These are phyloP conservation scores for Neopestalotiopsis sp. DNA, from an alignment of 2,329 filamentous ascomycete genomes.

Conservation along the genomic window DNA sequence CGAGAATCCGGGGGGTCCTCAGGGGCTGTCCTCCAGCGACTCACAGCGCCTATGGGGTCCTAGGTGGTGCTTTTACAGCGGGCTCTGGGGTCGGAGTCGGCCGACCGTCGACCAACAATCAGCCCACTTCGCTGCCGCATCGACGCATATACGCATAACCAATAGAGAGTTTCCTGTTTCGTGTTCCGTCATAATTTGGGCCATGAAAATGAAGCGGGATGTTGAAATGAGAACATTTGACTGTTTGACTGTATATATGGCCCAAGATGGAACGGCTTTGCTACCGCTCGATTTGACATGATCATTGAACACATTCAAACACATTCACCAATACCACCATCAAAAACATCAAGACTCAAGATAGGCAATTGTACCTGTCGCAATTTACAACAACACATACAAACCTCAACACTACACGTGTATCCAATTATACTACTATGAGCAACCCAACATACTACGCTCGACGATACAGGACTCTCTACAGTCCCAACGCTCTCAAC, in stretches of 20 bases:
- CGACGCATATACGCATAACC: background rate
- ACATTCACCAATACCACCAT: constrained; percentile 1
- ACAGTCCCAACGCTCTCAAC: constrained; percentile 19
- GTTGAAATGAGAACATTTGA: background rate
- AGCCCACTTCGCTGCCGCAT: constrained; percentile 15
- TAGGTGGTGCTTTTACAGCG: background rate
- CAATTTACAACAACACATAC: background rate
- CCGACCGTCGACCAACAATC: constrained; percentile 20
- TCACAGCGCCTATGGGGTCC: background rate
- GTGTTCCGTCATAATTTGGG: constrained; percentile 4
- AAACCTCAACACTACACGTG: no score
- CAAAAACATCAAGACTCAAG: background rate
- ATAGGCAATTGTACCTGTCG: no score
- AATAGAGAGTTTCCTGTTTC: constrained; percentile 10
- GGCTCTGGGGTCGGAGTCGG: constrained; percentile 13
- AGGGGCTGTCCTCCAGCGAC: background rate
- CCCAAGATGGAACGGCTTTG: no score
- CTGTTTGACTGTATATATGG: constrained; percentile 9
- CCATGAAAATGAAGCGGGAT: constrained; percentile 8
- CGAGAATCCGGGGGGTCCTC: background rate
- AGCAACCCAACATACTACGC: constrained; percentile 17
- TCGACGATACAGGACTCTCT: constrained; percentile 21
- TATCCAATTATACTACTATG: constrained; percentile 12
- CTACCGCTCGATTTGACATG: background rate
- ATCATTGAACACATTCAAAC: constrained; percentile 10